Evolutionary conservation across 140 eudicot species (phyloP), one percentile per base, ranked within the genome.

Genomic region (Cichorium intybus): DNA sequence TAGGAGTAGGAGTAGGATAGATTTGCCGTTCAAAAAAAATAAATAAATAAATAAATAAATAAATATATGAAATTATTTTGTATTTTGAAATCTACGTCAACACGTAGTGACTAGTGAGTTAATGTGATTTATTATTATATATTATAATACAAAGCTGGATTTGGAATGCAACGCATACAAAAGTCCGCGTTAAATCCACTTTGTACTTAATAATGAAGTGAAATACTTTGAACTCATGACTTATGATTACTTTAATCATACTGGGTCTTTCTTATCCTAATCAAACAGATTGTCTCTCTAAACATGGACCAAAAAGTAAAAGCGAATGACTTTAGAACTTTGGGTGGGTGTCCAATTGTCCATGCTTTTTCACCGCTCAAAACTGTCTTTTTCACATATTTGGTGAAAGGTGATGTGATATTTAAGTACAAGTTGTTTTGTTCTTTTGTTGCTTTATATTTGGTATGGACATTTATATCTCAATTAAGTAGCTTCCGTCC

Each of bases 401-500:
- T 77, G 67, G 74, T 64, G 77, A 71, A 58, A 60, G 72, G 39
- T 73, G 83, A 68, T 73, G 83, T 62, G 76, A 61, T 41, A 62
- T 73, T 53, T 43, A 65, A 77, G 78, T 72, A 66, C 82, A 72
- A 60, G 48, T 62, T 70, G 51, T 60, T 11, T 3, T 52, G 46
- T 65, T 57, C 26, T 43, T 73, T 23, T 73, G 34, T 64, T 64
- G 34, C 56, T 64, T 56, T 43, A 56, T 68, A 28, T 68, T 16
- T 56, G 4, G 43, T 39, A 71, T 46, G 43, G 4, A 48, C 21
- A 33, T 33, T 52, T 37, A 11, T 10, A 41, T 24, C 52, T 37
- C 10, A 45, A 2, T 24, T 34, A 1, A 37, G 21, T 55, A 15
- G 52, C 5, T 50, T 50, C 2, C 24, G 34, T 66, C 18, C 26